Percentiles rank a stretch among this genome's conserved stretches.
These are phyloP conservation scores for Phytophthora nicotianae DNA, from an alignment of 352 stramenopile genomes.

Conservation along the genomic window DNA sequence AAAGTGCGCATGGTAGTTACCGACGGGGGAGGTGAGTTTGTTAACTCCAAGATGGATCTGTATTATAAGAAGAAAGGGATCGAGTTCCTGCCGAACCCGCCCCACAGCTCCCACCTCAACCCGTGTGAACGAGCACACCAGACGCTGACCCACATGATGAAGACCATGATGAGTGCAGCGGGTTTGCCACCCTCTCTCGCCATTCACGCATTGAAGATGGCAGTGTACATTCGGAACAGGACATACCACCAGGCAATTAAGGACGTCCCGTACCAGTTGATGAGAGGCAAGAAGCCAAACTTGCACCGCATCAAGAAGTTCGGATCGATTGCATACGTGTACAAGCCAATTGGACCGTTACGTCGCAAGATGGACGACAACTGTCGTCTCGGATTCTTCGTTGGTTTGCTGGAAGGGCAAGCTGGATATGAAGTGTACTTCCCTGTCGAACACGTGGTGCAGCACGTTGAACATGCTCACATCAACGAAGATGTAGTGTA, in stretches of 20 bases:
- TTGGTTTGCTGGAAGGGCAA: conserved; percentile 5
- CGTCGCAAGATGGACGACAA: neutral
- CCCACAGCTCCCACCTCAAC: neutral
- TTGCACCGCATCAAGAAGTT: conserved; percentile 8
- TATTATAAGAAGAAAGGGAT: neutral
- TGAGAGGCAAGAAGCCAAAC: neutral
- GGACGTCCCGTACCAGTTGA: conserved; percentile 2
- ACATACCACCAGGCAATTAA: neutral
- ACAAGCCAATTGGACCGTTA: neutral
- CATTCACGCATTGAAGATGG: neutral
- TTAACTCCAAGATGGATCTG: neutral
- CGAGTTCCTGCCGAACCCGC: neutral
- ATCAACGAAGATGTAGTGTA: conserved; percentile 8
- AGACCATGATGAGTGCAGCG: conserved; percentile 3
- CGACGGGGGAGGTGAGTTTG: neutral
- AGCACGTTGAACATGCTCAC: neutral
- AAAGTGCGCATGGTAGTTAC: neutral
- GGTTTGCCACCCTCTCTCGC: neutral
- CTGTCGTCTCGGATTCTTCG: neutral
- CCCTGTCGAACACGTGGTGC: neutral
- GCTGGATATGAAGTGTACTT: conserved; percentile 5
- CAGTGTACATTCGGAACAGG: neutral
- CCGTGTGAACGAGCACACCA: neutral
- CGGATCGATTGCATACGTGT: conserved; percentile 3
- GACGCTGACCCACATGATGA: conserved; percentile 6